phyloP scores from a whole-genome alignment of 2,329 filamentous ascomycete species.

The Mycogone perniciosa region DNA sequence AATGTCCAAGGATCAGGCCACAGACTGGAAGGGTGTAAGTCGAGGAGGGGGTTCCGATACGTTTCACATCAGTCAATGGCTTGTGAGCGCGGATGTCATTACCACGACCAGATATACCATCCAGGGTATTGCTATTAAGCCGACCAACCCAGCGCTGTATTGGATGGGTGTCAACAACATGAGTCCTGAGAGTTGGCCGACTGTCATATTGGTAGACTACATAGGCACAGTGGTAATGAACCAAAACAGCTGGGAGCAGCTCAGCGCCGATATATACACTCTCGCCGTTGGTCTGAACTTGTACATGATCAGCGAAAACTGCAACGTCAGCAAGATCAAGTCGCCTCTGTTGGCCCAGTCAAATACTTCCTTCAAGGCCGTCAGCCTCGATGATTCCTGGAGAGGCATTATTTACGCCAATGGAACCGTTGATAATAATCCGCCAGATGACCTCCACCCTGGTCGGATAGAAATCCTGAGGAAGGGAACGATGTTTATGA shows the following conservation, averaged over 20 bases:
- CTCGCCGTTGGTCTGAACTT: slow-evolving; percentile 24
- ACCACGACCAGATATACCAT: slow-evolving; percentile 22
- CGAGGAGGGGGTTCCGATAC: slow-evolving; percentile 18
- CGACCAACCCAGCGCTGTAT: slow-evolving; percentile 30
- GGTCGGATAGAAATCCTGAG: slow-evolving; percentile 18
- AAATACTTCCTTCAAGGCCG: background rate
- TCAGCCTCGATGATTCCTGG: slow-evolving; percentile 14
- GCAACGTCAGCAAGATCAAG: slow-evolving; percentile 16
- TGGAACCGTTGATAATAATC: slow-evolving; percentile 22
- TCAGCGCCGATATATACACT: slow-evolving; percentile 27
- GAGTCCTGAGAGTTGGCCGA: slow-evolving; percentile 24
- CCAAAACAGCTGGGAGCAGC: slow-evolving; percentile 20
- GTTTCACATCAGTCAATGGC: slow-evolving; percentile 28
- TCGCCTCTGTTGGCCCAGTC: slow-evolving; percentile 18
- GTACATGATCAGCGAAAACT: slow-evolving; percentile 30
- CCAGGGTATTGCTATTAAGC: slow-evolving; percentile 25
- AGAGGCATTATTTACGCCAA: slow-evolving; percentile 28
- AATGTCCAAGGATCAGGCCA: slow-evolving; percentile 19
- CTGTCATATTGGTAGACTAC: slow-evolving; percentile 27
- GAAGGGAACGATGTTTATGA: slow-evolving; percentile 22
- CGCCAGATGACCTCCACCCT: slow-evolving; percentile 16
- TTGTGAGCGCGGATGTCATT: slow-evolving; percentile 22
- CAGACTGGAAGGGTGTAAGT: slow-evolving; percentile 17
- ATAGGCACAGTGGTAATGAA: slow-evolving; percentile 24
- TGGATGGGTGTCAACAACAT: slow-evolving; percentile 26